Base-by-base conservation (phyloP, 257 asterid species). In the Solanum chiquidenum region DNA sequence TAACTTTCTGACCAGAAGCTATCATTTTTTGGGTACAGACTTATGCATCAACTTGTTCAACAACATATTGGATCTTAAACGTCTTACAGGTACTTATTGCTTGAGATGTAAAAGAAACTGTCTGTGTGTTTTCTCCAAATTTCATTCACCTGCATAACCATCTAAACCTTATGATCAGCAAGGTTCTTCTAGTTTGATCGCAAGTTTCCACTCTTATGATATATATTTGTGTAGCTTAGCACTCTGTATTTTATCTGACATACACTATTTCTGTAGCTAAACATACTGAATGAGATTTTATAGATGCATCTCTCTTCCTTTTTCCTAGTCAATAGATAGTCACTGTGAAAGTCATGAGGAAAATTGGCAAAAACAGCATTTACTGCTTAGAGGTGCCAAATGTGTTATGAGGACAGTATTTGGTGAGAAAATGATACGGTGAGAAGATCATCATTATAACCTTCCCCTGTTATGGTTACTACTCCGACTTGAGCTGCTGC, bases 51-150 rank as follows among this genome's bases (percentile, higher is more conserved):
- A 86, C 91, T 42, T 94, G 95, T 86, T 94, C 96, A 25, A 73
- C 86, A 5, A 74, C 90, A 40, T 93, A 91, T 88, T 93, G 96
- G 96, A 73, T 84, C 14, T 87, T 91, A 46, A 93, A 93, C 79
- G 79, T 92, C 74, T 52, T 91, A 83, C 96, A 93, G 95, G 96
- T 93, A 90, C 66, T n/a, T 60, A 20, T 29, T 64, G 12, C 13
- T 44, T 85, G 12, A 85, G 60, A 68, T 49, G 76, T 25, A 46
- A 85, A 85, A 85, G 42, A 66, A 23, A 31, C 16, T 31, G 3
- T 46, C 69, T 46, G 0, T 49, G 40, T 79, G 0, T 80, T 49
- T 80, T 18, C 29, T 18, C 4, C 27, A 27, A 14, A 27, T 46
- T 55, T 46, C 37, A 0, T 80, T 46, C 38, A 44, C 10, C 0